A percentile compares a stretch with the other conserved stretches of the same genome.
These are phyloP conservation scores for Ceratocystis papillata DNA, from an alignment of 2,329 filamentous ascomycete genomes.

Conservation along the genomic window DNA sequence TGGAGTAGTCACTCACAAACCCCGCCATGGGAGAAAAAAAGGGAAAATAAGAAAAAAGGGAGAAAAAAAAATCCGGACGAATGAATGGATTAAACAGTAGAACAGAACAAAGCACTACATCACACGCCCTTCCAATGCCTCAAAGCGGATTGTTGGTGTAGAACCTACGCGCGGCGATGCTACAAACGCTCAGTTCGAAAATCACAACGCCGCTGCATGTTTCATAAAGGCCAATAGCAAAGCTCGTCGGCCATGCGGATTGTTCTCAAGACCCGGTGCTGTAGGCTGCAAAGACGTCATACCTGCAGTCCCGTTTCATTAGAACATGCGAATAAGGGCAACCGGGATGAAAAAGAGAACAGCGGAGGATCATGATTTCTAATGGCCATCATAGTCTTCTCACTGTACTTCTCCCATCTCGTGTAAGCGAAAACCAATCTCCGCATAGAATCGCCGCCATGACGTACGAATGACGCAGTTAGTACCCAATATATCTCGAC, in stretches of 20 bases:
- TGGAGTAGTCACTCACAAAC: background rate
- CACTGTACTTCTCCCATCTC: background rate
- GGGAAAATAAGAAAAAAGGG: background rate
- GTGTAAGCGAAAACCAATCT: background rate
- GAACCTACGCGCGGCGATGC: slow-evolving; percentile 2
- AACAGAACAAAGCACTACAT: background rate
- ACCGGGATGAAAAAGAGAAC: too few relatives aligned
- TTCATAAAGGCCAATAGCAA: slow-evolving; percentile 1
- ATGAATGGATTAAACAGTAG: too few relatives aligned
- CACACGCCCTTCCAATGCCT: background rate
- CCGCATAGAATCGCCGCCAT: background rate
- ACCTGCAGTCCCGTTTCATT: background rate
- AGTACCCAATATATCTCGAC: background rate
- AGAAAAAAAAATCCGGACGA: background rate
- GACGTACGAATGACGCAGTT: background rate
- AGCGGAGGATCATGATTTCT: too few relatives aligned
- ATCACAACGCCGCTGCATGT: slow-evolving; percentile 5
- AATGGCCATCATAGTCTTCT: background rate
- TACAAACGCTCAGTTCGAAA: slow-evolving; percentile 4
- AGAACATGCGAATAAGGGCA: too few relatives aligned
- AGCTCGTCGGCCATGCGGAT: background rate
- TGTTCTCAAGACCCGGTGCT: background rate
- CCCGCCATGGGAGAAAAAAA: background rate
- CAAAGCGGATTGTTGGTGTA: background rate
- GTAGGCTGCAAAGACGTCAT: slow-evolving; percentile 1